Conservation (phyloP, 495 filamentous ascomycete genomes). For the Thermothielavioides terrestris region DNA sequence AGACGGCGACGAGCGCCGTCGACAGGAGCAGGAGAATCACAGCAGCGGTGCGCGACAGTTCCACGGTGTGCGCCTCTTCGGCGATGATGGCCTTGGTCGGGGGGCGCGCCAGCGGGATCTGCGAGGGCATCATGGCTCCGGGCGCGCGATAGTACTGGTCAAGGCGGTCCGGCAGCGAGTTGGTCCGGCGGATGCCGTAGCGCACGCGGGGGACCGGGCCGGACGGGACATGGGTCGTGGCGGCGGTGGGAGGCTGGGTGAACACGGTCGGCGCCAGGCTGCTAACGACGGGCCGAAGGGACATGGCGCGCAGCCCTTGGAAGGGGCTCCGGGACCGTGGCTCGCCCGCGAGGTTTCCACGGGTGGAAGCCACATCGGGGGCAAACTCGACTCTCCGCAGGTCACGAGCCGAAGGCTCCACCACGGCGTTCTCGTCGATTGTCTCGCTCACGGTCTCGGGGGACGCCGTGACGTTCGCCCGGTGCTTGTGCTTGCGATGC, state of each 20-base stretch:
- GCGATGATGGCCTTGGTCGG: slow-evolving; percentile 26
- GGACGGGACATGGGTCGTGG: slow-evolving; percentile 15
- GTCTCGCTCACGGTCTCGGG: slow-evolving; percentile 19
- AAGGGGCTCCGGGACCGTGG: slow-evolving; percentile 26
- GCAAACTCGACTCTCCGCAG: slow-evolving; percentile 42
- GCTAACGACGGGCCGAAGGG: slow-evolving; percentile 35
- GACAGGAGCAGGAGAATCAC: slow-evolving; percentile 64
- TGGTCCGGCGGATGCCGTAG: slow-evolving; percentile 63
- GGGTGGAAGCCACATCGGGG: slow-evolving; percentile 12
- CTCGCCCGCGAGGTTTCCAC: slow-evolving; percentile 22
- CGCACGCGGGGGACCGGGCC: slow-evolving; percentile 45
- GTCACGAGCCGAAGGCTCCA: slow-evolving; percentile 19
- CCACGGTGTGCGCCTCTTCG: slow-evolving; percentile 33
- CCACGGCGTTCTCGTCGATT: slow-evolving; percentile 25
- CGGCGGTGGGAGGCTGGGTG: slow-evolving; percentile 22
- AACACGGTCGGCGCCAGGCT: slow-evolving; percentile 41
- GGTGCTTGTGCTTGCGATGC: slow-evolving; percentile 28
- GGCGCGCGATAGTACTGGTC: slow-evolving; percentile 42
- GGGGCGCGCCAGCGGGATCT: slow-evolving; percentile 27
- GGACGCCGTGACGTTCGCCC: slow-evolving; percentile 10
- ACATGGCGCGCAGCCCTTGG: slow-evolving; percentile 34
- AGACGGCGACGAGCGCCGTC: slow-evolving; percentile 68
- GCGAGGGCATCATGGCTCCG: slow-evolving; percentile 36
- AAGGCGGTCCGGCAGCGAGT: slow-evolving; percentile 66
- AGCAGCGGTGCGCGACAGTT: slow-evolving; percentile 62